phyloP scores from a whole-genome alignment of 2,329 filamentous ascomycete genomes.

The Penicillium freii region DNA sequence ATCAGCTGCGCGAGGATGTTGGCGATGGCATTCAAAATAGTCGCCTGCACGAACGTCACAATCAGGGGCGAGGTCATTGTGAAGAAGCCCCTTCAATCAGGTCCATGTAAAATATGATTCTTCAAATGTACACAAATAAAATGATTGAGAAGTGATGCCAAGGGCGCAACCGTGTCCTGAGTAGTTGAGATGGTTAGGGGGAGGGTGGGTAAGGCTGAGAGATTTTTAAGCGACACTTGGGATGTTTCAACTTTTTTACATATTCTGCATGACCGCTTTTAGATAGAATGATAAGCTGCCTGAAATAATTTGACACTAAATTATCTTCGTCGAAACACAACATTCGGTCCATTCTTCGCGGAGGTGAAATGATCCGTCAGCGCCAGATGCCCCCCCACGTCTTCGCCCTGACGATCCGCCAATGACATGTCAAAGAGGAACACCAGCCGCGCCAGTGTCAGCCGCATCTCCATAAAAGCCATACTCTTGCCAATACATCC shows the following conservation, averaged over 20 bases:
- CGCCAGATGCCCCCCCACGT: slow-evolving; percentile 35
- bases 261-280: neutral
- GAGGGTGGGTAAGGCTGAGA: slow-evolving; percentile 1
- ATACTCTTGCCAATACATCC: slow-evolving; percentile 46
- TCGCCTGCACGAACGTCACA: slow-evolving; percentile 39
- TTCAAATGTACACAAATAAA: neutral
- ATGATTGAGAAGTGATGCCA: slow-evolving; percentile 8
- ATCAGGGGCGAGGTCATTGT: slow-evolving; percentile 32
- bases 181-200: neutral
- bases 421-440: slow-evolving; percentile 42
- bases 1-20: slow-evolving; percentile 41
- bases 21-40: slow-evolving; percentile 39
- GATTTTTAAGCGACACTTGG: slow-evolving; percentile 1
- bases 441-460: slow-evolving; percentile 39
- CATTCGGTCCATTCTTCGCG: slow-evolving; percentile 39
- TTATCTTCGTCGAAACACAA: slow-evolving; percentile 22
- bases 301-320: neutral
- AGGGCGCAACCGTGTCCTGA: slow-evolving; percentile 28
- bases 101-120: slow-evolving; percentile 10
- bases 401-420: slow-evolving; percentile 36
- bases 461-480: slow-evolving; percentile 44
- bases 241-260: neutral
- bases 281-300: neutral
- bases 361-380: slow-evolving; percentile 42
- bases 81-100: neutral